Percentiles rank a stretch among this genome's conserved stretches.
Conservation (phyloP, 768 basidiomycete species). For the Pholiota conissans region DNA sequence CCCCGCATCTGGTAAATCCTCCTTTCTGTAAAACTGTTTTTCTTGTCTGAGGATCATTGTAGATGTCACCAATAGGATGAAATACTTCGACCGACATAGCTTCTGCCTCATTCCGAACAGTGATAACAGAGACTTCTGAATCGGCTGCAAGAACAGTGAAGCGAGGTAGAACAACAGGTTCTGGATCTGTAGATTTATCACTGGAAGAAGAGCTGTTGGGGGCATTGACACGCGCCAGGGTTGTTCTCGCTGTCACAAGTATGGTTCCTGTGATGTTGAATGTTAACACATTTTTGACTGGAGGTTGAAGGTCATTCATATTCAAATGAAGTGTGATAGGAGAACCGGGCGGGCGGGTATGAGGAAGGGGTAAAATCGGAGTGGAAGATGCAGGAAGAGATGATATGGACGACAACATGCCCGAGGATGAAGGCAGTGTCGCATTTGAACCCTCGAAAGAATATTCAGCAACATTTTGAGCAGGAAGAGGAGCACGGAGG, state of each 20-base stretch:
- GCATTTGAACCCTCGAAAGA: conserved; percentile 64
- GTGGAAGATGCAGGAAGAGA: conserved; percentile 44
- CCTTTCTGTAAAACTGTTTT: conserved; percentile 65
- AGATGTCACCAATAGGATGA: conserved; percentile 53
- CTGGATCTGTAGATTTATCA: conserved; percentile 24
- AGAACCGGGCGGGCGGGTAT: conserved; percentile 45
- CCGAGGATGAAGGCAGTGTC: conserved; percentile 33
- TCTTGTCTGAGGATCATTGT: conserved; percentile 57
- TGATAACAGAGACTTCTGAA: conserved; percentile 53
- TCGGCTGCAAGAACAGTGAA: conserved; percentile 73
- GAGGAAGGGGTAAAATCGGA: conserved; percentile 23
- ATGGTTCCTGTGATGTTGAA: conserved; percentile 69
- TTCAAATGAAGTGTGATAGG: conserved; percentile 78
- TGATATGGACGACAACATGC: conserved; percentile 46
- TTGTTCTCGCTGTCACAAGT: conserved; percentile 50
- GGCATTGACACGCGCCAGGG: conserved; percentile 26
- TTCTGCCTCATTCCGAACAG: conserved; percentile 62
- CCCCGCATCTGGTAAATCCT: conserved; percentile 58
- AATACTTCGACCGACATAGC: conserved; percentile 57
- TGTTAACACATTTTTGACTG: conserved; percentile 62
- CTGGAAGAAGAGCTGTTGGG: conserved; percentile 20
- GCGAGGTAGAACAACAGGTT: conserved; percentile 62
- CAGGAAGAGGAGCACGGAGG: conserved; percentile 73
- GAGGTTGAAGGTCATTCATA: conserved; percentile 73
- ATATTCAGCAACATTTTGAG: conserved; percentile 63